Evolutionary conservation across 2,329 filamentous ascomycete species (phyloP).

Genomic region (Alternaria sp.): DNA sequence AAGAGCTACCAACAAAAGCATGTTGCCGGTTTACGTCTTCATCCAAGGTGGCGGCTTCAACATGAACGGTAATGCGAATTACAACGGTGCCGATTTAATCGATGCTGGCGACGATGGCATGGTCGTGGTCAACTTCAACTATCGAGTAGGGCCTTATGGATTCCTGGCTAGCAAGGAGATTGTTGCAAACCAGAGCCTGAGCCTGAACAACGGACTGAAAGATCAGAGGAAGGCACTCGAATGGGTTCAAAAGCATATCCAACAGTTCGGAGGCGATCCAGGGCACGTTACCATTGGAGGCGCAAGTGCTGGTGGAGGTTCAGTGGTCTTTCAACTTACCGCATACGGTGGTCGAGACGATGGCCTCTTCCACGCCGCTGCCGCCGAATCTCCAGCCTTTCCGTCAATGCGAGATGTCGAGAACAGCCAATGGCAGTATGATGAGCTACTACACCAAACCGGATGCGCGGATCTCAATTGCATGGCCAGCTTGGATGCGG

Average conservation of each 20-base stretch:
- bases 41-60: conserved; percentile 51
- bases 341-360: conserved; percentile 47
- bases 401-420: conserved; percentile 48
- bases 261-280: conserved; percentile 49
- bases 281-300: conserved; percentile 49
- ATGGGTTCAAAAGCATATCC: conserved; percentile 48
- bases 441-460: conserved; percentile 42
- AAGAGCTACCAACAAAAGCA: conserved; percentile 40
- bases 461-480: conserved; percentile 50
- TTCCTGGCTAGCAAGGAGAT: conserved; percentile 46
- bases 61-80: conserved; percentile 44
- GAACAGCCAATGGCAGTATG: conserved; percentile 53
- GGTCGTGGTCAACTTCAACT: conserved; percentile 51
- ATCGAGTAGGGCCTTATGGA: conserved; percentile 50
- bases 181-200: conserved; percentile 32
- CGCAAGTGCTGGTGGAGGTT: conserved; percentile 50
- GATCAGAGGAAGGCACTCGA: conserved; percentile 46
- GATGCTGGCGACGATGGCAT: conserved; percentile 40
- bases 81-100: conserved; percentile 44
- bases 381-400: conserved; percentile 46
- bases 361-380: conserved; percentile 45
- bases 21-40: conserved; percentile 50
- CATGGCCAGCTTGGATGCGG: conserved; percentile 45
- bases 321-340: conserved; percentile 47
- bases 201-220: conserved; percentile 48